Percentiles rank a stretch among this genome's conserved stretches.
phyloP scores from a whole-genome alignment of 202 grass and related monocot species.

The Panicum hallii region DNA sequence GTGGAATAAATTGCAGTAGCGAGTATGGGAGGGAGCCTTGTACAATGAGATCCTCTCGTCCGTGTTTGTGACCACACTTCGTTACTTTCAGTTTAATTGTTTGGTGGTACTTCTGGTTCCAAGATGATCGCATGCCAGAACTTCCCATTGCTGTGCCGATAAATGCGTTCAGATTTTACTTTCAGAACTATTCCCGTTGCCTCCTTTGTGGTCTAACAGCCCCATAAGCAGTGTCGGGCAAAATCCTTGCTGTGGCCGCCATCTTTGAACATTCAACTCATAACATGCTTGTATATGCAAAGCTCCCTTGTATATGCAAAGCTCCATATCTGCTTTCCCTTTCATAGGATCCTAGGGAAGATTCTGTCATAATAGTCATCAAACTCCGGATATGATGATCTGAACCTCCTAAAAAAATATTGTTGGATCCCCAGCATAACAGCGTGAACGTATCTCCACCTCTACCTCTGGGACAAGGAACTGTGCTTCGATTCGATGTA shows the following conservation, averaged over 20 bases:
- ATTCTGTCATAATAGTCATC: neutral
- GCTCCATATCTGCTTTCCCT: neutral
- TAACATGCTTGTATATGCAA: neutral
- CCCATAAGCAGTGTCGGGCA: neutral
- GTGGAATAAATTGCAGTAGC: slow-evolving; percentile 2
- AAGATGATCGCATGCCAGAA: neutral
- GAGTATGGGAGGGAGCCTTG: neutral
- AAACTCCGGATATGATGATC: neutral
- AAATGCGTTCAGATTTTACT: neutral
- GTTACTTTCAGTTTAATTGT: neutral
- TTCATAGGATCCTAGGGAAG: neutral
- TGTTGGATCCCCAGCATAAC: neutral
- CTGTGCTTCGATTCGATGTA: neutral
- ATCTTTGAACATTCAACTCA: neutral
- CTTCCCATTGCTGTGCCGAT: neutral
- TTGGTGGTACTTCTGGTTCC: neutral
- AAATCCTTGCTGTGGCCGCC: neutral
- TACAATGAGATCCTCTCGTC: neutral
- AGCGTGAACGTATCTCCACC: no score
- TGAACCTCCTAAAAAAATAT: neutral
- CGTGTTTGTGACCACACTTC: neutral
- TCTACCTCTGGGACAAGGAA: neutral
- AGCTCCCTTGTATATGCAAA: neutral
- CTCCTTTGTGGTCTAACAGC: neutral
- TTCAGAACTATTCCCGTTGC: neutral